Evolutionary conservation across 208 protist species (phyloP), one percentile per base, ranked within the genome.

Genomic region (Crithidia thermophila): DNA sequence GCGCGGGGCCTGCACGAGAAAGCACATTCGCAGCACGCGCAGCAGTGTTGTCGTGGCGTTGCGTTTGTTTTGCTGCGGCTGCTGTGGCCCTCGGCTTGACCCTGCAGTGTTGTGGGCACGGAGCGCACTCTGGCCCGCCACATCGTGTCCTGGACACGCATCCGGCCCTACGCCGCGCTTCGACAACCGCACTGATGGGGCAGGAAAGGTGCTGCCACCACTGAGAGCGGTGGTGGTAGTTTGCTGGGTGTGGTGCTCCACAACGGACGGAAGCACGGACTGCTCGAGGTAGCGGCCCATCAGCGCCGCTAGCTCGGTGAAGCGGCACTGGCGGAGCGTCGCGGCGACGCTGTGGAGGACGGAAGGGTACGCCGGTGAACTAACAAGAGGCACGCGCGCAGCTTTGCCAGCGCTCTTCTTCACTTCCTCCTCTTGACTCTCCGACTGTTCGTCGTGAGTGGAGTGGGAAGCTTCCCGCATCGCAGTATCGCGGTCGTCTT

Each of bases 21-120:
- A 96, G 55, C 80, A 92, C 39, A 79, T 67, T 27, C 79, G 81
- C 43, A 84, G 75, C 14, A 91, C 55, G 18, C 88, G 74, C 23
- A 86, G 59, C 14, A 82, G 42, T 2, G 37, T 51, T 2, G 42
- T 25, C 3, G 57, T 50, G 10, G 67, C 34, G 9, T n/a, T n/a
- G n/a, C n/a, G n/a, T n/a, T n/a, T n/a, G n/a, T n/a, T n/a, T n/a
- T 66, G 62, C 50, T 58, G 58, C 37, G 25, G 42, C 18, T n/a
- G 39, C 33, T 14, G 6, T 40, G 23, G 49, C 46, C 16, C 53
- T 39, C 20, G 36, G 34, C 33, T 33, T 28, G 42, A 43, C 4
- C 0, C 51, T 31, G 59, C 56, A 2, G n/a, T n/a, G 23, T 39
- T 40, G 64, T 58, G n/a, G n/a, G n/a, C n/a, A n/a, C 37, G 42